phyloP scores from a whole-genome alignment of 768 basidiomycete genomes.

The Tricholoma bakamatsutake region DNA sequence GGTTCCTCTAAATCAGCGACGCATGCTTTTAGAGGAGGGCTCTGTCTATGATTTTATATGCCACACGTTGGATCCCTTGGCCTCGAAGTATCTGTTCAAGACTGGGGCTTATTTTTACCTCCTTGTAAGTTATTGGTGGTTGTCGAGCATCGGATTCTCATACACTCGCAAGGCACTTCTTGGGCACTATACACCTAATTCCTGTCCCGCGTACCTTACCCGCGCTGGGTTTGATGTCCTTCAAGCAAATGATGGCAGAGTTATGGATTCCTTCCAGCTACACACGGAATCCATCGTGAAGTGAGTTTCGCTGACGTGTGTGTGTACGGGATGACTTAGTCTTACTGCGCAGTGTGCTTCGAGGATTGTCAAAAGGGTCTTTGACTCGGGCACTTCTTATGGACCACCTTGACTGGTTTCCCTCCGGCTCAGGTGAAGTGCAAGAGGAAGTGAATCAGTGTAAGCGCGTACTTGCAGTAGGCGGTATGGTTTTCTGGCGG shows the following conservation, averaged over 20 bases:
- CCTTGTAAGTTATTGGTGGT: conserved; percentile 28
- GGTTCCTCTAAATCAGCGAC: conserved; percentile 65
- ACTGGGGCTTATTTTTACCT: conserved; percentile 66
- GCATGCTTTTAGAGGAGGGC: conserved; percentile 51
- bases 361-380: conserved; percentile 29
- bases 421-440: conserved; percentile 38
- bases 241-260: conserved; percentile 37
- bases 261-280: conserved; percentile 52
- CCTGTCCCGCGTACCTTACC: conserved; percentile 62
- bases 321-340: background rate
- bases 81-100: conserved; percentile 44
- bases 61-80: conserved; percentile 47
- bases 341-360: conserved; percentile 22
- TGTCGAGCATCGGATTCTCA: background rate
- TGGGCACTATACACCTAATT: conserved; percentile 52
- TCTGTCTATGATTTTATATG: conserved; percentile 43
- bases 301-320: conserved; percentile 28
- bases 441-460: conserved; percentile 53
- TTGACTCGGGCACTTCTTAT: conserved; percentile 64
- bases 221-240: conserved; percentile 53
- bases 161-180: conserved; percentile 29
- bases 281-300: conserved; percentile 71
- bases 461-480: conserved; percentile 46
- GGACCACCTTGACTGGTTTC: conserved; percentile 65
- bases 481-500: conserved; percentile 63